Base-by-base conservation (phyloP, 495 filamentous ascomycete genomes). In the Xylaria longipes region DNA sequence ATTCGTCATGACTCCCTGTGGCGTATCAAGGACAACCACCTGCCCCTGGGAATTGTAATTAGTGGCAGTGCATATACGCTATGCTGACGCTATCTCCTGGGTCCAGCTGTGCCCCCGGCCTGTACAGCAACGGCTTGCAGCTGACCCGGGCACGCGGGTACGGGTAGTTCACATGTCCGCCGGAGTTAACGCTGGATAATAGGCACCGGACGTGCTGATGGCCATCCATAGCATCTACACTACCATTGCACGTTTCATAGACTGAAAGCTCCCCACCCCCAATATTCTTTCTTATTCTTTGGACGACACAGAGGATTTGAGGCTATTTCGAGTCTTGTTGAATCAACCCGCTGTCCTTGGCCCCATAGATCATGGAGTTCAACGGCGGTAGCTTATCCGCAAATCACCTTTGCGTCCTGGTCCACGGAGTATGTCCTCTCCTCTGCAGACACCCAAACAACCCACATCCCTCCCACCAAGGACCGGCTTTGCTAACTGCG, bases 381-480 rank as follows among this genome's bases (percentile, higher is more conserved):
- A 80, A 72, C 52, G 82, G 84, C 37, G 81, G 81, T 35, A 80
- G 76, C 70, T 11, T 68, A 29, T 75, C 78, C 27, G 83, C 84
- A 33, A 85, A 93, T 67, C 95, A 98, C 81, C 89, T 98, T 52
- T 94, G 91, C 79, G 94, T 98, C n/a, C 84, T 98, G n/a, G 90
- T 97, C 43, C 95, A 98, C 82, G 95, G 95, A 43, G 94, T 96
- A 87, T 77, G 88, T 79, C 60, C 29, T 71, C 63, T 72, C 61
- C 50, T 70, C 45, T 3, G 25, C 25, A 1, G 22, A 15, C 50
- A 29, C 50, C 29, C 11, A 35, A 11, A 35, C 3, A 58, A 35
- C 25, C 62, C 11, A 61, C 37, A 70, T 69, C 56, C 67, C 68
- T 39, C 41, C 41, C 46, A 3, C 41, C 56, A 69, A 25, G 29